Percentiles rank a stretch among this genome's conserved stretches.
Evolutionary conservation across 495 filamentous ascomycete genomes (phyloP).

Genomic region (Daldinia vernicosa): DNA sequence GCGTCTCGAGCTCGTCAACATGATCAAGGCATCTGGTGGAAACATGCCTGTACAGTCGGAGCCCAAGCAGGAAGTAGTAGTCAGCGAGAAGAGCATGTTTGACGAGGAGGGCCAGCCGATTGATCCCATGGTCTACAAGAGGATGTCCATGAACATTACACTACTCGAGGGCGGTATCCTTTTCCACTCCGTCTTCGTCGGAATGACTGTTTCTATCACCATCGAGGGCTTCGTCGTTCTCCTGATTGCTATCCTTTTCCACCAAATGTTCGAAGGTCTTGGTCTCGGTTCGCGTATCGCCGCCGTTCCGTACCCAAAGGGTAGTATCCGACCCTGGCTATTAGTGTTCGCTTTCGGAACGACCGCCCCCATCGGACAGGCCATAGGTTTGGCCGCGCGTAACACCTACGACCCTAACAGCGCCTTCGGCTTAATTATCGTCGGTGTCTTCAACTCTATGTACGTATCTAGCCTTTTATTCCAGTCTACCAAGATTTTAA

Average conservation of each 20-base stretch:
- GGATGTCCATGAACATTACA: slow-evolving; percentile 62
- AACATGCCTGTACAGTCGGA: slow-evolving; percentile 11
- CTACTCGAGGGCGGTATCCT: slow-evolving; percentile 65
- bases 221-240: slow-evolving; percentile 72
- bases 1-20: slow-evolving; percentile 58
- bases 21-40: slow-evolving; percentile 48
- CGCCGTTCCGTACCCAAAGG: slow-evolving; percentile 59
- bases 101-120: slow-evolving; percentile 55
- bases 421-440: slow-evolving; percentile 70
- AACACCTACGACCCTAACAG: slow-evolving; percentile 71
- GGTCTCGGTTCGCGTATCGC: slow-evolving; percentile 72
- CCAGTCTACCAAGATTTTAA: background rate
- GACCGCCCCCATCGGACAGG: slow-evolving; percentile 68
- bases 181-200: slow-evolving; percentile 72
- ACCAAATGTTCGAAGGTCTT: slow-evolving; percentile 76
- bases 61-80: slow-evolving; percentile 32
- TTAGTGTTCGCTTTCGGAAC: slow-evolving; percentile 69
- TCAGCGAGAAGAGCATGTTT: slow-evolving; percentile 44
- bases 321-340: slow-evolving; percentile 67
- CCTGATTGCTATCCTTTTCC: slow-evolving; percentile 73
- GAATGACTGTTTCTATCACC: slow-evolving; percentile 73
- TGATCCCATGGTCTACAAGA: slow-evolving; percentile 56
- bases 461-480: slow-evolving; percentile 47
- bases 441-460: slow-evolving; percentile 76
- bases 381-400: slow-evolving; percentile 64